Evolutionary conservation across 148 eudicot genomes (phyloP).

Genomic region (Talinum fruticosum): DNA sequence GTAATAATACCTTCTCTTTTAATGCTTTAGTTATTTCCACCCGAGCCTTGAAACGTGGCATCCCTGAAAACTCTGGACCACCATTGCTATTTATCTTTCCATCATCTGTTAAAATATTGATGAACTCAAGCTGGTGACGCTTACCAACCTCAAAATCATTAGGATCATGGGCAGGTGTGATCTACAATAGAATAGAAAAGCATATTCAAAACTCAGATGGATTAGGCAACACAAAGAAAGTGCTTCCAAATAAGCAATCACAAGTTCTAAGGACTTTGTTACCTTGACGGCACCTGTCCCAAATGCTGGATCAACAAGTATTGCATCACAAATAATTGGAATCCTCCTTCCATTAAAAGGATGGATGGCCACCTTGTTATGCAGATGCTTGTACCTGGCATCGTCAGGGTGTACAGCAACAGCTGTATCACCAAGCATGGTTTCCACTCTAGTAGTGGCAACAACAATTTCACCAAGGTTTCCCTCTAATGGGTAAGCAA

Average conservation of each 20-base stretch:
- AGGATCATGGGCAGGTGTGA: constrained; percentile 97
- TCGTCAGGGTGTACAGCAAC: constrained; percentile 93
- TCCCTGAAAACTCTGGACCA: constrained; percentile 62
- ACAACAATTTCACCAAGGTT: constrained; percentile 79
- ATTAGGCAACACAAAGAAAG: background rate
- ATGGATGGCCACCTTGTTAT: constrained; percentile 77
- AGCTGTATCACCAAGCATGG: constrained; percentile 98
- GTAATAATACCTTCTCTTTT: constrained; percentile 51
- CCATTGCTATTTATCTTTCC: constrained; percentile 86
- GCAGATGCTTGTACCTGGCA: constrained; percentile 73
- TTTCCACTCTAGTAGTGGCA: constrained; percentile 95
- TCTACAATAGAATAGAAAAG: constrained; percentile 46
- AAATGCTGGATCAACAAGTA: constrained; percentile 77
- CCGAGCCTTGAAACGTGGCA: constrained; percentile 85
- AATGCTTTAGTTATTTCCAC: constrained; percentile 64
- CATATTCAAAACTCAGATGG: constrained; percentile 1
- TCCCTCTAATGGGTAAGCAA: constrained; percentile 87
- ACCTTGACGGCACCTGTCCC: constrained; percentile 99
- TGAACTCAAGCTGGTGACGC: constrained; percentile 76
- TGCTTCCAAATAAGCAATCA: background rate
- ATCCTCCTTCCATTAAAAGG: constrained; percentile 90
- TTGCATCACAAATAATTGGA: constrained; percentile 75
- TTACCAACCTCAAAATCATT: constrained; percentile 96
- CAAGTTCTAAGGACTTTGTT: constrained; percentile 5
- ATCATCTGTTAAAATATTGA: constrained; percentile 86